Percentiles rank a stretch among this genome's conserved stretches.
Evolutionary conservation across 1,284 basidiomycete species (phyloP).

Genomic region (Cutaneotrichosporon cutaneum): DNA sequence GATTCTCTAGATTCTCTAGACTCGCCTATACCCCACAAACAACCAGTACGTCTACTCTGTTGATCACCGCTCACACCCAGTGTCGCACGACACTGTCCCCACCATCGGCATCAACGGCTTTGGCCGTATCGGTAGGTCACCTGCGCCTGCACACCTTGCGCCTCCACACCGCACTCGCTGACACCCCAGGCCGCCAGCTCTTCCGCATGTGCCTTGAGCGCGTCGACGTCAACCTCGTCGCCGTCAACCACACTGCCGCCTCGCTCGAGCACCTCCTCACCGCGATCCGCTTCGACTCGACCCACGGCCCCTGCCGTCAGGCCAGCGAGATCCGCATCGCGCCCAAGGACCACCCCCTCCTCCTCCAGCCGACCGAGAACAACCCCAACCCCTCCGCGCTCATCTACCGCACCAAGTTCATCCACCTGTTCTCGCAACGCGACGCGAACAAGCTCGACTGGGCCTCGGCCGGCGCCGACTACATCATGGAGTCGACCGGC

Average conservation of each 20-base stretch:
- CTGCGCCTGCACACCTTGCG: not conserved
- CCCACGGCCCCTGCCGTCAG: conserved; percentile 45
- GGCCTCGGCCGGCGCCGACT: conserved; percentile 48
- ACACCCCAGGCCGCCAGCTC: conserved; percentile 30
- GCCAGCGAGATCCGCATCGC: conserved; percentile 39
- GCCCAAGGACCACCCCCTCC: conserved; percentile 39
- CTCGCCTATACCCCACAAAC: not conserved
- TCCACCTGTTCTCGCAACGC: conserved; percentile 50
- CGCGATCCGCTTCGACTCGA: conserved; percentile 52
- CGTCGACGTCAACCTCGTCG: conserved; percentile 43
- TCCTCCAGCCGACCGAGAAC: conserved; percentile 33
- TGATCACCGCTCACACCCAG: conserved; percentile 4
- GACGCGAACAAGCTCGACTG: conserved; percentile 51
- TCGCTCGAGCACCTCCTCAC: conserved; percentile 48
- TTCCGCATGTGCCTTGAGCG: conserved; percentile 38
- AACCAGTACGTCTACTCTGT: conserved; percentile 13
- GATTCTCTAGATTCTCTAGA: not conserved
- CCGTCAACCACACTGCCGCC: conserved; percentile 54
- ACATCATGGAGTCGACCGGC: conserved; percentile 51
- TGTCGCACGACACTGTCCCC: conserved; percentile 23
- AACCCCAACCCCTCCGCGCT: conserved; percentile 43
- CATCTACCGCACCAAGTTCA: conserved; percentile 44
- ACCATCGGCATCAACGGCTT: conserved; percentile 53
- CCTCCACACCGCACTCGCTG: too few species aligned
- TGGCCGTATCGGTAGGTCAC: conserved; percentile 47